Evolutionary conservation across 345 rosid species (phyloP).

Genomic region (Corymbia maculata): DNA sequence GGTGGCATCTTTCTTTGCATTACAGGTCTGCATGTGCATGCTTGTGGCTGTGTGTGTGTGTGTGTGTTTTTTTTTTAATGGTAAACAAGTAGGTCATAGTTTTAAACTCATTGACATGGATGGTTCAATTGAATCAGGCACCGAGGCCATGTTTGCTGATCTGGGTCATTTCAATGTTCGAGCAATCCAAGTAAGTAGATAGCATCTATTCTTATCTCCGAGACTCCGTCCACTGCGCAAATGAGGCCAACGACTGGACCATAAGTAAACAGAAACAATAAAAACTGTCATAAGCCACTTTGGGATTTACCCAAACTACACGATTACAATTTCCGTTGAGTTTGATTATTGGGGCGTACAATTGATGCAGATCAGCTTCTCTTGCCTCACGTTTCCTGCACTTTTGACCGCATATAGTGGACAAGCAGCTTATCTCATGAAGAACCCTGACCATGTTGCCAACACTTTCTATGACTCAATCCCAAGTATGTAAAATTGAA

Average conservation of each 20-base stretch:
- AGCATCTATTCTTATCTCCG: neutral
- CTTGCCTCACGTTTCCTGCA: conserved; percentile 10
- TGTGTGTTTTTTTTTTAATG: neutral
- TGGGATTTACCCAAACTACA: neutral
- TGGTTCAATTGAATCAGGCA: conserved; percentile 16
- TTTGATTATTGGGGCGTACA: neutral
- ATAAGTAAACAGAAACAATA: neutral
- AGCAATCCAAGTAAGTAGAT: conserved; percentile 45
- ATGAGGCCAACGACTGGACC: neutral
- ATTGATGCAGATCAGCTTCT: conserved; percentile 57
- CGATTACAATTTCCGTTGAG: neutral
- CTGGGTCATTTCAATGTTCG: conserved; percentile 68
- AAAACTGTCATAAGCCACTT: neutral
- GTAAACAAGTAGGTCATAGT: neutral
- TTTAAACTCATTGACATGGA: neutral
- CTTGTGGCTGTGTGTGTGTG: too few species aligned
- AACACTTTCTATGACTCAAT: neutral
- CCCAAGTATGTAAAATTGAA: neutral
- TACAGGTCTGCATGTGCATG: conserved; percentile 27
- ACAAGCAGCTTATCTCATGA: conserved; percentile 5
- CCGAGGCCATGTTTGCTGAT: conserved; percentile 90
- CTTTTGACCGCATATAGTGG: neutral
- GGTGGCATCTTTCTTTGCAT: conserved; percentile 69
- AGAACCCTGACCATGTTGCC: neutral
- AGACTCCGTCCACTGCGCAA: neutral